A percentile compares a stretch with the other conserved stretches of the same genome.
Evolutionary conservation across 179 eudicot genomes (phyloP).

Genomic region (Actinidia arguta): DNA sequence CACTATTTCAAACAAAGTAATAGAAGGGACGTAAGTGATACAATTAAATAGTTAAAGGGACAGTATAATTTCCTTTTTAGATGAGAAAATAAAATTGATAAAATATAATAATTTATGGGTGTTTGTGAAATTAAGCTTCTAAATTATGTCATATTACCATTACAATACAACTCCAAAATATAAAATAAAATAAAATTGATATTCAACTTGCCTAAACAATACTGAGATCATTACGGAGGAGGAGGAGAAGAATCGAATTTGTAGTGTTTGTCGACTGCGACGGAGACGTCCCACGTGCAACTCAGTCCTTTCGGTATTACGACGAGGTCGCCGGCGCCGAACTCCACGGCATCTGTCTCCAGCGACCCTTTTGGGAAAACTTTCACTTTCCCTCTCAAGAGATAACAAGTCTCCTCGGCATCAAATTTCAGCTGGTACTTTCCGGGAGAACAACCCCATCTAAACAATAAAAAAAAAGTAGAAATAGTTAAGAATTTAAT

Average conservation of each 20-base stretch:
- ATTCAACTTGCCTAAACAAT: neutral
- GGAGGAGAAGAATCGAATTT: constrained; percentile 67
- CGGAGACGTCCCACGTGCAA: constrained; percentile 92
- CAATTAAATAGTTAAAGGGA: too few relatives aligned
- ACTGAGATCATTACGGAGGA: constrained; percentile 1
- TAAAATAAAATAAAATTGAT: neutral
- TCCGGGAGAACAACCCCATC: constrained; percentile 99
- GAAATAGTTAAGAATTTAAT: too few relatives aligned
- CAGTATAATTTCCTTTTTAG: too few relatives aligned
- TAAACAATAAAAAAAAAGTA: neutral
- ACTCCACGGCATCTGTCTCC: constrained; percentile 36
- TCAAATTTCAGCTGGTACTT: constrained; percentile 83
- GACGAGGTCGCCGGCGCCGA: constrained; percentile 86
- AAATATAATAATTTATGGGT: too few relatives aligned
- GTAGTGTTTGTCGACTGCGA: constrained; percentile 91
- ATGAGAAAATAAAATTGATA: too few relatives aligned
- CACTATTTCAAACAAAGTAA: too few relatives aligned
- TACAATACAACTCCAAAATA: neutral
- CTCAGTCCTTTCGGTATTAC: constrained; percentile 81
- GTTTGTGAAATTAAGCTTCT: too few relatives aligned
- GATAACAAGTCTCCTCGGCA: constrained; percentile 87
- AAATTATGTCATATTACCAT: neutral
- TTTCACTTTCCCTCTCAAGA: constrained; percentile 83
- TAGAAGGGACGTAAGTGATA: too few relatives aligned
- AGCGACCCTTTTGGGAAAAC: constrained; percentile 64